Evolutionary conservation across 805 yeast species (phyloP), one percentile per base, ranked within the genome.

Genomic region (Lipomyces starkeyi): DNA sequence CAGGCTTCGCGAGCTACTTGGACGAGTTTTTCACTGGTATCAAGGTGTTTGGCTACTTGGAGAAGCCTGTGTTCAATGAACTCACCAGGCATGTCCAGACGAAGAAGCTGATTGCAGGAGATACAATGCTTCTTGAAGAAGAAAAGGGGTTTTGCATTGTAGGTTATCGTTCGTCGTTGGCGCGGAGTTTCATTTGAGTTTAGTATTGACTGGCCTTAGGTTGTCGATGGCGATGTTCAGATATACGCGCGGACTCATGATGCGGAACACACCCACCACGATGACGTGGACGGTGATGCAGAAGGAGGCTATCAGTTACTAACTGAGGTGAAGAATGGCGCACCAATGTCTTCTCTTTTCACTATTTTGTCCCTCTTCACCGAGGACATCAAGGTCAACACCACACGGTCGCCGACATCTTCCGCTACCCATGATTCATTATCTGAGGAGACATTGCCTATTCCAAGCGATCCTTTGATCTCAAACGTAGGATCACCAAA

Each of bases 1-100:
- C 84, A 7, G 80, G 84, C 5, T 79, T 85, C 58, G 80, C 89
- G 0, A 88, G 91, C 59, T 93, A 92, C 75, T 80, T 94, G 62
- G 97, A 94, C 77, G 97, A 93, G 76, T 94, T 94, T 74, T 80
- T 94, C 58, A 86, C 91, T 61, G 98, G 97, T 2, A 91, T 95
- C 71, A 93, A 92, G 78, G 90, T 95, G 6, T 95, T 94, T 80
- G 98, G 98, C 1, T 94, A 94, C 77, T 82, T 94, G 60, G 98
- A 94, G 72, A 85, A 89, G 69, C 90, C 91, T 1, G 97, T 94
- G 0, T 93, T 94, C 78, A 96, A 93, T 76, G 98, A 93, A 74
- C 83, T 94, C 73, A 93, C 98, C 2, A 89, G 91, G 75, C 90
- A 90, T 69, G 92, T 94, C 91, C 91, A 91, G 63, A 94, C 98